Evolutionary conservation across 2,329 filamentous ascomycete species (phyloP).

Genomic region (Aspergillus sp.): DNA sequence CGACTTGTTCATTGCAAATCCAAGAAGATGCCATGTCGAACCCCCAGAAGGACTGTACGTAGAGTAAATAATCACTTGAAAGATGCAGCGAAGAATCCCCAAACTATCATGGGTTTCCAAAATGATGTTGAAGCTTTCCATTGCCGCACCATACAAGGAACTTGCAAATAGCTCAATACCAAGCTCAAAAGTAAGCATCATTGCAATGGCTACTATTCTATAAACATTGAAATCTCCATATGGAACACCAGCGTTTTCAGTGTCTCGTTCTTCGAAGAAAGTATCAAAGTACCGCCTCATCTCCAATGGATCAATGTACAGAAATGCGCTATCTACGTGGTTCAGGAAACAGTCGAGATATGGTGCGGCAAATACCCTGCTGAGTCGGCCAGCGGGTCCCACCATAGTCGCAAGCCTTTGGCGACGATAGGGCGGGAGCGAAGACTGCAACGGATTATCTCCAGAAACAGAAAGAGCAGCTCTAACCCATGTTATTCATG

Average conservation of each 20-base stretch:
- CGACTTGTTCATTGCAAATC: conserved; percentile 24
- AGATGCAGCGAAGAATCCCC: conserved; percentile 11
- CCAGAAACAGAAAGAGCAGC: conserved; percentile 12
- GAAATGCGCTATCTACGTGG: conserved; percentile 3
- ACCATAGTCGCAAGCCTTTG: conserved; percentile 1
- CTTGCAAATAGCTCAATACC: conserved; percentile 8
- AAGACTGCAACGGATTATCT: conserved; percentile 6
- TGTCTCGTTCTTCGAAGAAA: conserved; percentile 2
- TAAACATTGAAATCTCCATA: conserved; percentile 9
- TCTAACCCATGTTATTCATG: conserved; percentile 13
- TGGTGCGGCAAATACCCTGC: conserved; percentile 1
- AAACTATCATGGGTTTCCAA: conserved; percentile 4
- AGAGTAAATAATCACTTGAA: conserved; percentile 19
- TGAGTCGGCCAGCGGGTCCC: conserved; percentile 1
- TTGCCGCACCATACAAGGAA: conserved; percentile 7
- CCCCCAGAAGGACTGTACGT: conserved; percentile 17
- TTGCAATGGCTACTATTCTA: conserved; percentile 10
- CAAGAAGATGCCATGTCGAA: conserved; percentile 25
- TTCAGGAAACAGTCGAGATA: conserved; percentile 10
- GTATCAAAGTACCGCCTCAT: conserved; percentile 7
- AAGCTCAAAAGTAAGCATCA: conserved; percentile 10
- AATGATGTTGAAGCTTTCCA: conserved; percentile 8
- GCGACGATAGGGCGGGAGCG: not conserved
- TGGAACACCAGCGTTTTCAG: too few species aligned
- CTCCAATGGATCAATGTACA: conserved; percentile 7